Evolutionary conservation across 2,329 filamentous ascomycete genomes (phyloP), one percentile per base, ranked within the genome.

Genomic region (Epichloe gansuensis): DNA sequence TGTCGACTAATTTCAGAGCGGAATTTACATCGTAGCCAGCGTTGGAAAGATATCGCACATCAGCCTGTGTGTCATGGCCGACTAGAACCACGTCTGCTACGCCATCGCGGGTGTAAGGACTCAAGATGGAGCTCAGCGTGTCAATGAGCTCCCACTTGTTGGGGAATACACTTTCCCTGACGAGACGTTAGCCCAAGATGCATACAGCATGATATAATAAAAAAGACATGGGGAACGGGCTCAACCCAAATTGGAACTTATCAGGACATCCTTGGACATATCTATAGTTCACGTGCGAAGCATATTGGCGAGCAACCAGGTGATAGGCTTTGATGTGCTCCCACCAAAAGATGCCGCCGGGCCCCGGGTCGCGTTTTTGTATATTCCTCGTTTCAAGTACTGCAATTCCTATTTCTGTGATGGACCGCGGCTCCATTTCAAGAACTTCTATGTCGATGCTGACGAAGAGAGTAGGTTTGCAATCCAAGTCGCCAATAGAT

Each of bases 371-470:
- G 0, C 81, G 55, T 7, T 65, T 68, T 1, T 67, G 59, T 23
- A 89, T 63, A 39, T 76, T 66, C 4, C 66, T 59, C 1, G 85
- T 89, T 63, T 97, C 89, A 0, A 97, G 73, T 3, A 84, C 82
- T 1, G 88, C 84, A 41, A 98, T 73, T 1, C 93, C 93, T 40
- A 98, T 75, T 66, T 98, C 93, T 0, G 90, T 95, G 53, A 97
- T 76, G 12, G 78, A 71, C 36, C 74, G 71, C 12, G 81, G 77
- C 44, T 78, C 72, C 23, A 70, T 68, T 65, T 98, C 93, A 53
- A 83, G 87, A 1, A 84, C 82, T 66, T 98, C 93, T 35, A 93
- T 72, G 60, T 98, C 93, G 44, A 97, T 73, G 55, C 78, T 81
- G 53, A 95, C 73, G 58, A 96, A 85, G 7, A 94, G 74, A 5